Evolutionary conservation across 2,329 filamentous ascomycete genomes (phyloP), one percentile per base, ranked within the genome.

Genomic region (Exutisphaerella laricina): DNA sequence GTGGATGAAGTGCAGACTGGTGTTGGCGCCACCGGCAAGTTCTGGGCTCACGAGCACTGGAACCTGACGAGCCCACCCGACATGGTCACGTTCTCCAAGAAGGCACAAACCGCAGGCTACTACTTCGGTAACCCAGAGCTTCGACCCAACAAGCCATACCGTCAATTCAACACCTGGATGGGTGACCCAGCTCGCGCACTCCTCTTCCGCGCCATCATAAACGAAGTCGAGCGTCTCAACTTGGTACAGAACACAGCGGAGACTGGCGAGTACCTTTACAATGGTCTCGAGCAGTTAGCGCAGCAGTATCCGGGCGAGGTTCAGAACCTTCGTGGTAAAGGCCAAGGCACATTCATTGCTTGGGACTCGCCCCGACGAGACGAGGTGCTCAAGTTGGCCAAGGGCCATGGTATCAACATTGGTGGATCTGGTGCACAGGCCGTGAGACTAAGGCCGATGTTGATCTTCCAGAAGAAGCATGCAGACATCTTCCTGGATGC

Each of bases 31-130:
- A 95, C 88, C 0, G 88, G 88, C 58, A 88, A 86, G 66, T 94
- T 95, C 80, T 95, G 88, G 88, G 88, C 89, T 6, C 89, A 95
- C 72, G 88, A 95, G 59, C 89, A 95, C 80, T 95, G 88, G 88
- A 77, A 85, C 65, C 77, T 95, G 31, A 62, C 75, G 37, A 71
- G 80, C 25, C 85, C 88, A 6, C 88, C 88, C 0, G 88, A 95
- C 71, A 92, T 95, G 74, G 88, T 95, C 32, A 95, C 88, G 45
- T 95, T 95, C 71, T 86, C 80, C 61, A 95, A 95, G 75, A 95
- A 95, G 75, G 89, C 88, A 3, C 88, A 95, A 70, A 86, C 88
- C 2, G 88, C 89, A 5, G 88, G 88, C 23, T 95, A 90, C 76
- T 95, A 92, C 75, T 95, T 82, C 63, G 84, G 84, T 48, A 83